Evolutionary conservation across 352 stramenopile genomes (phyloP), one percentile per base, ranked within the genome.

Genomic region (Phytopythium montanum): DNA sequence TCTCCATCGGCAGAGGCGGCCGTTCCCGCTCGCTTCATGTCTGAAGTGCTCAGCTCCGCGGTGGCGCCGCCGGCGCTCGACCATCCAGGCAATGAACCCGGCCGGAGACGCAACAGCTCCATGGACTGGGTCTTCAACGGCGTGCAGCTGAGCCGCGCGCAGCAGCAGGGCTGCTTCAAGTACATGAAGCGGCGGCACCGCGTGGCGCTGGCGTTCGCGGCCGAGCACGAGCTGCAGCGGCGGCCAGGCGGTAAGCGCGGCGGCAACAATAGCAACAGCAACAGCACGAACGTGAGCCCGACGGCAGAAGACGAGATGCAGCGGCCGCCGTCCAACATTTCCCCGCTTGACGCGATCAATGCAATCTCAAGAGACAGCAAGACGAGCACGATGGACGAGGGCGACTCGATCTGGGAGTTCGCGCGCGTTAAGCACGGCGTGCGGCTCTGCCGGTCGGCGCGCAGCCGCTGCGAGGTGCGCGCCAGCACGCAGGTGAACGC

Each of bases 121-220:
- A 58, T 48, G 33, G 52, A 58, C 52, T 58, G 52, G 52, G 13
- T 58, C 23, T 46, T 58, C 25, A 46, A 36, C 52, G 52, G 52
- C 52, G 52, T 59, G 18, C 64, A 73, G 57, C 69, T 91, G 9
- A 87, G 73, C 45, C 65, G 52, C 4, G 79, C 73, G n/a, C 82
- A 94, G 62, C 91, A 92, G 52, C 73, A 72, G n/a, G 81, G 82
- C 6, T 94, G 85, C 61, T 92, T 90, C 62, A 75, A 77, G 58
- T 92, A 94, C 72, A 94, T 94, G 49, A 86, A 91, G 56, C 68
- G 77, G 18, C 67, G 85, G 26, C 79, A 94, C 57, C 82, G 71
- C 54, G 82, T 88, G 41, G 85, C 85, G 3, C 62, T 90, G 28
- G 81, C 79, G 7, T 94, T 94, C 52, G 78, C 85, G 41, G 85